Evolutionary conservation across 2,329 filamentous ascomycete genomes (phyloP), one percentile per base, ranked within the genome.

Genomic region (Monilinia laxa): DNA sequence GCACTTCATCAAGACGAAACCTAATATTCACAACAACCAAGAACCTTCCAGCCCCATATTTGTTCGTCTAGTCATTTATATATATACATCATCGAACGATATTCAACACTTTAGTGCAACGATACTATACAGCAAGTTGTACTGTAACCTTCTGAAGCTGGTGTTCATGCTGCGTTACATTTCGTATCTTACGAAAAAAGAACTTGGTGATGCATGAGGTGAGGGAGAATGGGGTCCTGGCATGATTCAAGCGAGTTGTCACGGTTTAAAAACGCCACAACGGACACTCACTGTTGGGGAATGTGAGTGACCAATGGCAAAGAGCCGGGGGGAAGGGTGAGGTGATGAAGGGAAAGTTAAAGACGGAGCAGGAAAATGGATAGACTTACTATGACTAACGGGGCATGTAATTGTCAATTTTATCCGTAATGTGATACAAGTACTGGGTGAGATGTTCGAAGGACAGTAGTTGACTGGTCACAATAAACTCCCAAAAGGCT

Each of bases 261-360:
- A 49, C 57, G 45, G 16, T 20, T 45, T 28, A n/a, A 31, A 49
- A 35, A 51, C 25, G 42, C 31, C 14, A 28, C 45, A 59, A 58
- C 31, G 45, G 54, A 59, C 54, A 54, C 63, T 65, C 42, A 65
- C 54, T 65, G 5, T 38, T 49, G 40, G n/a, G 18, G 55, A 58
- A 38, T 16, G 23, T 20, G 31, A 38, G 31, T 51, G 16, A 16
- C 55, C 54, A 57, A 62, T 60, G 38, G 38, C 38, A 49, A 38
- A 23, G 12, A n/a, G n/a, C n/a, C n/a, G n/a, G 45, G 57, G 23
- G 4, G 11, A 6, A 14, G 42, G 49, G 57, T 20, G 35, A 28
- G 28, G 28, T 28, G 28, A 28, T 28, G 28, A 28, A 4, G 28
- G 28, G 28, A 28, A 28, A 28, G 42, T 35, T 23, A 59, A 12